Evolutionary conservation across 2,329 filamentous ascomycete species (phyloP), one percentile per base, ranked within the genome.

Genomic region (Thelonectria blattea): DNA sequence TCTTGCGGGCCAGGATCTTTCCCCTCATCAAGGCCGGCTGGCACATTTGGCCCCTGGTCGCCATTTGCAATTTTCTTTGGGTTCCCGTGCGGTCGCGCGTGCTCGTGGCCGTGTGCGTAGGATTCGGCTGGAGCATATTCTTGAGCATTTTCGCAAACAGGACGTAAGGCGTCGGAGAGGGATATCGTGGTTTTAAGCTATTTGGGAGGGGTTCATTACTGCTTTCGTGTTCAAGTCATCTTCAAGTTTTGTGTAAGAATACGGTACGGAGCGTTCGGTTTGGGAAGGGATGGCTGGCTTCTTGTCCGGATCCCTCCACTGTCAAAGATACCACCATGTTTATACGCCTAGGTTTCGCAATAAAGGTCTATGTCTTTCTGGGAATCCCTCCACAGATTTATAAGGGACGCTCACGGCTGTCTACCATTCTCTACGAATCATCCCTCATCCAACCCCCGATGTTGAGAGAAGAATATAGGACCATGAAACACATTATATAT

Each of bases 41-140:
- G 75, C 73, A 75, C 41, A 71, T 76, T 20, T 76, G 75, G 75
- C 75, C 75, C 1, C 61, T 74, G 14, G 75, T 76, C 8, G 73
- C 73, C 8, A 53, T 76, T 12, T 70, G 68, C 70, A 76, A 76
- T 56, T 76, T 75, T 52, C 56, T 74, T 5, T 76, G 73, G 69
- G 74, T 76, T 7, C 75, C 75, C 1, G 74, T 76, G 9, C 69
- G 74, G 12, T 75, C 73, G 14, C 59, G 75, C 14, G 75, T 76
- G 18, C 65, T 76, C 24, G 75, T 76, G 3, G 72, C 72, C 0
- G 74, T 75, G 18, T 74, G 71, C 55, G 71, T 76, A 32, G 75
- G 75, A 3, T 76, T 76, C 18, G 67, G 73, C 2, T 76, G 75
- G 75, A 76, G 74, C 51, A 75, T 76, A 27, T 76, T 76, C 45